A percentile compares a stretch with the other conserved stretches of the same genome.
Conservation (phyloP, 305 asterid species). For the Solanum chacoense region DNA sequence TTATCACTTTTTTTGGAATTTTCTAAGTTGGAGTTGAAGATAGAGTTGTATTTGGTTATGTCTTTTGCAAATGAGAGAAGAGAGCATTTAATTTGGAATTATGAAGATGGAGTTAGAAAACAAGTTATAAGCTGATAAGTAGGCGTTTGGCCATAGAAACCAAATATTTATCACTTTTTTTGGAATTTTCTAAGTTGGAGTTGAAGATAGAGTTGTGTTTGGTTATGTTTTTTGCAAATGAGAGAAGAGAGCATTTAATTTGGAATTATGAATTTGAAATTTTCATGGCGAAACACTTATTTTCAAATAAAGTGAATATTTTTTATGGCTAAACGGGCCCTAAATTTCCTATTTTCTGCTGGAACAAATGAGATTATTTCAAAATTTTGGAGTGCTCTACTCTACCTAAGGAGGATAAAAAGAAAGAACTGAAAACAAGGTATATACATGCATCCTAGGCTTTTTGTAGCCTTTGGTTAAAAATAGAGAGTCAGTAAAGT, state of each 20-base stretch:
- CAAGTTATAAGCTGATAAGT: not conserved
- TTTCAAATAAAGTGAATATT: not conserved
- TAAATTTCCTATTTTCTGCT: not conserved
- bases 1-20: not conserved
- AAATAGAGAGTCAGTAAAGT: not conserved
- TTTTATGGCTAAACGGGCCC: not conserved
- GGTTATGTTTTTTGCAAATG: not conserved
- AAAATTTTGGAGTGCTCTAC: not conserved
- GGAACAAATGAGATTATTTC: not conserved
- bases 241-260: not conserved
- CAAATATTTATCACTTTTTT: not conserved
- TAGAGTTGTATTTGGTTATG: not conserved
- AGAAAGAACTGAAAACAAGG: not conserved
- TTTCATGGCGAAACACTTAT: not conserved
- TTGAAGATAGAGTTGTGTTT: not conserved
- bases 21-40: not conserved
- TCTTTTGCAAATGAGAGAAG: not conserved
- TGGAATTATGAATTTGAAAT: not conserved
- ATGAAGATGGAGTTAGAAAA: not conserved
- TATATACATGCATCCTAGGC: not conserved
- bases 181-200: not conserved
- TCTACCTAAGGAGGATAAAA: not conserved
- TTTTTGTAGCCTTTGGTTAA: not conserved
- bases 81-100: not conserved
- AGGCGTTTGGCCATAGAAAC: not conserved